phyloP scores from a whole-genome alignment of 2,329 filamentous ascomycete species.

The Raffaelea deltoideospora region DNA sequence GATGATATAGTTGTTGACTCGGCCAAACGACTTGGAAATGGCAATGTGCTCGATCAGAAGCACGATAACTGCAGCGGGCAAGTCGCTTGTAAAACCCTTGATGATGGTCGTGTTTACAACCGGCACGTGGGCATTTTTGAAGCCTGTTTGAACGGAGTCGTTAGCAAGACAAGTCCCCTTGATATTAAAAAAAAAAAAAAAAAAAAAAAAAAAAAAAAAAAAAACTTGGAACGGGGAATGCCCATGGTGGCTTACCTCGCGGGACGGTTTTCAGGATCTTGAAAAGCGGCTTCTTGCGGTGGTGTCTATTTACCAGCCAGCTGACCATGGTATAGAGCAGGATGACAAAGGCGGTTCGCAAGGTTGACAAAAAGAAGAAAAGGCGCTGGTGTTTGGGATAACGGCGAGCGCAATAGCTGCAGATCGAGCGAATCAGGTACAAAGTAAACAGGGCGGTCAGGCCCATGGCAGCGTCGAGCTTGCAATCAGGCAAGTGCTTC shows the following conservation, averaged over 20 bases:
- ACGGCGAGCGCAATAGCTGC: conserved; percentile 52
- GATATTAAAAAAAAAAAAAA: neutral
- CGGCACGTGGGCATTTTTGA: conserved; percentile 67
- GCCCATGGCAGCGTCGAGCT: conserved; percentile 75
- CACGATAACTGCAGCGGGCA: conserved; percentile 81
- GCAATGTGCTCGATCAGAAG: conserved; percentile 94
- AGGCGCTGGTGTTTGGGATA: conserved; percentile 54
- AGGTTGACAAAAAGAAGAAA: conserved; percentile 81
- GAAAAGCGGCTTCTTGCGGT: conserved; percentile 48
- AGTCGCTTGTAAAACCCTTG: conserved; percentile 49
- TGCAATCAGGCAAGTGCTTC: conserved; percentile 50
- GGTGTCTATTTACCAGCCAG: conserved; percentile 64
- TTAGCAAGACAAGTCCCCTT: neutral
- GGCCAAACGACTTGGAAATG: conserved; percentile 95
- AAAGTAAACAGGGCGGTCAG: conserved; percentile 66
- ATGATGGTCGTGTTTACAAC: conserved; percentile 51
- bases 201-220: neutral
- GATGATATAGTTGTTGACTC: conserved; percentile 94
- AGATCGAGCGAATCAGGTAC: conserved; percentile 56
- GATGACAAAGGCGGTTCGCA: conserved; percentile 84
- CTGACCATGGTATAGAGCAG: conserved; percentile 84
- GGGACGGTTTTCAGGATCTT: conserved; percentile 64
- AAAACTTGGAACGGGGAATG: neutral
- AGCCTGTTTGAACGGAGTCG: conserved; percentile 50
- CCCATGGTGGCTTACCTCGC: conserved; percentile 34